Percentiles rank a stretch among this genome's conserved stretches.
Evolutionary conservation across 805 yeast genomes (phyloP).

Genomic region (Hanseniaspora singularis): DNA sequence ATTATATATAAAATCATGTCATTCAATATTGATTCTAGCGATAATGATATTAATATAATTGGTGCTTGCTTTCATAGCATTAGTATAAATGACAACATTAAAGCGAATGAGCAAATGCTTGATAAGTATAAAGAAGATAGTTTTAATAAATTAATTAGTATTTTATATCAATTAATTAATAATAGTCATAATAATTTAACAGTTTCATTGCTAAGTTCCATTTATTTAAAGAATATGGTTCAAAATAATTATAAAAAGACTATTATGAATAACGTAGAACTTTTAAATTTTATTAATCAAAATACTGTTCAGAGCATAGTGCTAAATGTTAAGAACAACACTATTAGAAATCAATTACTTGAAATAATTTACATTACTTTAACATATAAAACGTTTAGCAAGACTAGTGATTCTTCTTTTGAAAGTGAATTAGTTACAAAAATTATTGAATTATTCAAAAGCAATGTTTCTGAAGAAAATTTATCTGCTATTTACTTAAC

Average conservation of each 20-base stretch:
- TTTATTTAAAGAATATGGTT: slow-evolving; percentile 56
- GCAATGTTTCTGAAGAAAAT: neutral
- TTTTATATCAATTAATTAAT: slow-evolving; percentile 9
- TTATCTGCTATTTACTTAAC: slow-evolving; percentile 9
- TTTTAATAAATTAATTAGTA: slow-evolving; percentile 7
- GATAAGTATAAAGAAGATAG: slow-evolving; percentile 1
- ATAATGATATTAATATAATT: slow-evolving; percentile 7
- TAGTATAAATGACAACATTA: slow-evolving; percentile 11
- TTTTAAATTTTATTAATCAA: neutral
- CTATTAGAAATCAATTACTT: slow-evolving; percentile 11
- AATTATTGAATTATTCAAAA: slow-evolving; percentile 7
- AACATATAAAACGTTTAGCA: slow-evolving; percentile 1
- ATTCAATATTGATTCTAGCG: neutral
- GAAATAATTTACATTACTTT: slow-evolving; percentile 6
- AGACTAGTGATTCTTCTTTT: neutral
- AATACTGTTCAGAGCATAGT: neutral
- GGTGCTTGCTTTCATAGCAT: slow-evolving; percentile 13
- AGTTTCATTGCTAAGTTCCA: slow-evolving; percentile 20
- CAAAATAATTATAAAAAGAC: slow-evolving; percentile 29
- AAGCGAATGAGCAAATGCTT: slow-evolving; percentile 5
- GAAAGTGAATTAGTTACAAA: neutral
- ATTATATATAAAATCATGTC: neutral
- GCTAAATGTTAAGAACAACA: slow-evolving; percentile 33
- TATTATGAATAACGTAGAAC: neutral
- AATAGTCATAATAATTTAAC: slow-evolving; percentile 1